A percentile compares a stretch with the other conserved stretches of the same genome.
phyloP scores from a whole-genome alignment of 495 filamentous ascomycete species.

The Daldinia bambusicola region DNA sequence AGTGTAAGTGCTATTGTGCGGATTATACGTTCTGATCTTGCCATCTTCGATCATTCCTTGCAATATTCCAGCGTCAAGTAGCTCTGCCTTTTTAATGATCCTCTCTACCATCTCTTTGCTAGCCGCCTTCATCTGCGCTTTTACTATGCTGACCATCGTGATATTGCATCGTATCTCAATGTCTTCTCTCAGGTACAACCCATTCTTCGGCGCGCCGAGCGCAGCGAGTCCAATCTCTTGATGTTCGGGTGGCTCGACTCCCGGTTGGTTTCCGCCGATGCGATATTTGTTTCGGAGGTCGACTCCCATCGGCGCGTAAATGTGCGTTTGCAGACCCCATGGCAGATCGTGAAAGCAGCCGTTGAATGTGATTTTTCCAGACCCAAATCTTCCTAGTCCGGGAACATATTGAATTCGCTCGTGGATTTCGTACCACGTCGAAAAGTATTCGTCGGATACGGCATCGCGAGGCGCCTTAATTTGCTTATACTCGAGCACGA shows the following conservation, averaged over 20 bases:
- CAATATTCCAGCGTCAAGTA: slow-evolving; percentile 60
- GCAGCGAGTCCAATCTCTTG: slow-evolving; percentile 65
- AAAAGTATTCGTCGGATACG: slow-evolving; percentile 74
- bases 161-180: slow-evolving; percentile 79
- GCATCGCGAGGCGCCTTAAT: slow-evolving; percentile 72
- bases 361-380: slow-evolving; percentile 74
- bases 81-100: slow-evolving; percentile 73
- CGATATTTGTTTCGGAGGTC: slow-evolving; percentile 63
- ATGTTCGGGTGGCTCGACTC: slow-evolving; percentile 65
- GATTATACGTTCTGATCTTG: slow-evolving; percentile 61
- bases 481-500: slow-evolving; percentile 72
- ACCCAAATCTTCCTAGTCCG: slow-evolving; percentile 66
- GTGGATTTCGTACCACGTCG: slow-evolving; percentile 73
- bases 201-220: slow-evolving; percentile 65
- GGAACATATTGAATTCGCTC: slow-evolving; percentile 76
- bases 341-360: slow-evolving; percentile 78
- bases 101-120: slow-evolving; percentile 71
- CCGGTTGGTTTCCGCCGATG: slow-evolving; percentile 69
- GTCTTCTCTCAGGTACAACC: slow-evolving; percentile 79
- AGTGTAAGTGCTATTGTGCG: slow-evolving; percentile 52
- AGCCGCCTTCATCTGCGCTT: slow-evolving; percentile 72
- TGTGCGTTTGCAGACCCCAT: slow-evolving; percentile 77
- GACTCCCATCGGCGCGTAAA: slow-evolving; percentile 71
- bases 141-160: slow-evolving; percentile 73
- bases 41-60: slow-evolving; percentile 62